Base-by-base conservation (phyloP, 2,329 filamentous ascomycete genomes). In the Cytospora piceae region DNA sequence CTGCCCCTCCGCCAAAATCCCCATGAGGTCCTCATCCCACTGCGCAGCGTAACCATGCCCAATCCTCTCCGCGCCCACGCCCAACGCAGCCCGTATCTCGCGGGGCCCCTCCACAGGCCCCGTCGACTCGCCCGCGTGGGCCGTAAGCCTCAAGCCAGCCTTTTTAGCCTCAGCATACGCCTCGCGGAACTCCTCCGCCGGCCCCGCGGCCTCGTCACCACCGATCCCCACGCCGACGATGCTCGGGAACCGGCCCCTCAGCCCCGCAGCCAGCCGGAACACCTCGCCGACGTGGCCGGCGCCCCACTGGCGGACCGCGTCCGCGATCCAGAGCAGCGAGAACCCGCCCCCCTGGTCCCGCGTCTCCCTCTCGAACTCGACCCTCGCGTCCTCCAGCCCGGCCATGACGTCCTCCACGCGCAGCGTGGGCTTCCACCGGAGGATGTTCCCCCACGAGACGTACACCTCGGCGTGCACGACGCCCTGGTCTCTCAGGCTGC, bases 181-280 rank as follows among this genome's bases (percentile, higher is more conserved):
- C 51, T 70, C 65, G 49, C 56, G 63, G 52, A 69, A 69, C 67
- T 27, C 58, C 7, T 37, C 58, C 31, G 65, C 17, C 17, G 67
- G 68, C 8, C 60, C 67, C 9, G 49, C 67, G 6, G 60, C 63
- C 54, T 69, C 68, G 11, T 70, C 63, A 17, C 65, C 67, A 8
- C 68, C 68, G 20, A 70, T 58, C 4, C 68, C 67, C 1, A 69
- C 65, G 20, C 68, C 68, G 17, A 70, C 51, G n/a, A 70, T 49
- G n/a, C 56, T 65, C 4, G 67, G 59, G 15, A 69, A 67, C 31
- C 58, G 57, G 4, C n/a, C 14, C 29, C 54, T 62, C 4, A 69
- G 61, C 39, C 53, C 15, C 22, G 67, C 68, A 15, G 68, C 65
- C 3, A 66, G 65, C 15, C 65, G 34, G 24, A 69, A 70, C 14